phyloP scores from a whole-genome alignment of 495 filamentous ascomycete species.

The Hypoxylon trugodes region DNA sequence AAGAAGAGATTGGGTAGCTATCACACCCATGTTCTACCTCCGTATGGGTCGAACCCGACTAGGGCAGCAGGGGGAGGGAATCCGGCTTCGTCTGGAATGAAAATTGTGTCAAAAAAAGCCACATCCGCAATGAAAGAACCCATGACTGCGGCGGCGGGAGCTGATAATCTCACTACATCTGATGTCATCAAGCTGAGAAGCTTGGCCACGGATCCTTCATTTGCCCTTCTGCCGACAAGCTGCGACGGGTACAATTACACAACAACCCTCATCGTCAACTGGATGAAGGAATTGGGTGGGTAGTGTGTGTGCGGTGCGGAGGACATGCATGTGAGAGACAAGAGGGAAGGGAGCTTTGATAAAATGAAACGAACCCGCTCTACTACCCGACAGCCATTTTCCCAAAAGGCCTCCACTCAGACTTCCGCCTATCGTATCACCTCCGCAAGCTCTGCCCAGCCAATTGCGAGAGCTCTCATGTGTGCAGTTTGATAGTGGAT shows the following conservation, averaged over 20 bases:
- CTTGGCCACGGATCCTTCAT: slow-evolving; percentile 28
- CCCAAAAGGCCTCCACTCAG: slow-evolving; percentile 26
- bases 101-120: slow-evolving; percentile 34
- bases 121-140: slow-evolving; percentile 25
- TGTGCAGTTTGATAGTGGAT: slow-evolving; percentile 9
- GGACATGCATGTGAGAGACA: slow-evolving; percentile 31
- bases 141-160: slow-evolving; percentile 21
- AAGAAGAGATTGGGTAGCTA: slow-evolving; percentile 35
- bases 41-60: slow-evolving; percentile 14
- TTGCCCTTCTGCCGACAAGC: slow-evolving; percentile 23
- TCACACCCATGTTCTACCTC: slow-evolving; percentile 23
- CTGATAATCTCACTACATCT: slow-evolving; percentile 27
- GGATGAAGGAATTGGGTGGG: too few relatives aligned
- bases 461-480: slow-evolving; percentile 42
- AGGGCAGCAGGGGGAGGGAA: slow-evolving; percentile 14
- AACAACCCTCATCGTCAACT: not conserved
- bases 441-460: slow-evolving; percentile 31
- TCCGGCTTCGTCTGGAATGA: slow-evolving; percentile 34
- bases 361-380: slow-evolving; percentile 28
- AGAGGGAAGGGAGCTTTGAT: slow-evolving; percentile 24
- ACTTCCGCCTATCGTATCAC: slow-evolving; percentile 35
- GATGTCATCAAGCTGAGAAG: slow-evolving; percentile 39
- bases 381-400: slow-evolving; percentile 39
- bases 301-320: slow-evolving; percentile 12
- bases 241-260: slow-evolving; percentile 14